Evolutionary conservation across 768 basidiomycete species (phyloP).

Genomic region (Kwoniella heveanensis): DNA sequence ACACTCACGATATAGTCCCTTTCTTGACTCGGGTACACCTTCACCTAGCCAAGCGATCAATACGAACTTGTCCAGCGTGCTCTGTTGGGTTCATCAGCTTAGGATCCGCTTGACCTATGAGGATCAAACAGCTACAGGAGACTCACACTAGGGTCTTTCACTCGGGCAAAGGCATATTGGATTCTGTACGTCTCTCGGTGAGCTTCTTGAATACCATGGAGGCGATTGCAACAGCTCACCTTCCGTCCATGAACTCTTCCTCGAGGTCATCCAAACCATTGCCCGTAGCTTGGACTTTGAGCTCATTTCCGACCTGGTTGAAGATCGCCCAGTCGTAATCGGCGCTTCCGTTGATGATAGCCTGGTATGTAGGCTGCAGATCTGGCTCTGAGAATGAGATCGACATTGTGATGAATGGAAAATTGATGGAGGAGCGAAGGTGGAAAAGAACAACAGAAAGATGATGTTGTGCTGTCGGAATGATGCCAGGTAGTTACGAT

Average conservation of each 20-base stretch:
- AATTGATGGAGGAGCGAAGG: background rate
- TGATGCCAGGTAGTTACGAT: too few relatives aligned
- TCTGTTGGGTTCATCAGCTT: constrained; percentile 59
- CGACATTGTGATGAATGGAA: constrained; percentile 33
- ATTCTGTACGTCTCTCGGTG: too few relatives aligned
- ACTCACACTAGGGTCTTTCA: constrained; percentile 79
- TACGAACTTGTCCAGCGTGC: constrained; percentile 82
- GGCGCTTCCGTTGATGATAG: constrained; percentile 35
- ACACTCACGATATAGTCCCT: constrained; percentile 74
- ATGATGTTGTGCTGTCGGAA: background rate
- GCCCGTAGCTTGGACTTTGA: constrained; percentile 85
- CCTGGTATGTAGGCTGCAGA: constrained; percentile 43
- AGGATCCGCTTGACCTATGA: background rate
- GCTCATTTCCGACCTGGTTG: constrained; percentile 77
- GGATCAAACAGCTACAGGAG: constrained; percentile 1
- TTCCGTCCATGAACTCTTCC: constrained; percentile 93
- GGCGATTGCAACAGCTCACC: constrained; percentile 62
- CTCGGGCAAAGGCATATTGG: constrained; percentile 87
- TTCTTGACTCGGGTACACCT: constrained; percentile 87
- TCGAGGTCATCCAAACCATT: constrained; percentile 81
- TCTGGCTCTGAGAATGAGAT: constrained; percentile 46
- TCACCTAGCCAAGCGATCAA: constrained; percentile 98
- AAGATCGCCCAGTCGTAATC: constrained; percentile 52
- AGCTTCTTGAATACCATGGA: too few relatives aligned
- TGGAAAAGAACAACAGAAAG: background rate